phyloP scores from a whole-genome alignment of 208 protist genomes.

The Trypanosoma caninum region DNA sequence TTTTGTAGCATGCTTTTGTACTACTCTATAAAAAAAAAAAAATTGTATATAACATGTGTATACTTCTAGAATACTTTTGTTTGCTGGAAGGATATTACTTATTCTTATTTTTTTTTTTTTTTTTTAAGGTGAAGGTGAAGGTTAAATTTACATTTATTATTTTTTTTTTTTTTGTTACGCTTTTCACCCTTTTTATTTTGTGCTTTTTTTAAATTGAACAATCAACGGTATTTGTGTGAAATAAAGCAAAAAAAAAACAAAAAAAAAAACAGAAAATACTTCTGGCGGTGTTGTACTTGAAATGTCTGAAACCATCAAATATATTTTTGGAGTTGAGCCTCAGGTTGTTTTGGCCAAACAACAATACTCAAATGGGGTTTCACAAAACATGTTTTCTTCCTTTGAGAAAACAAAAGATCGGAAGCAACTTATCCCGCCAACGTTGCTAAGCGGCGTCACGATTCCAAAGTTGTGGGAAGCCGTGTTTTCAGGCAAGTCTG shows the following conservation, averaged over 20 bases:
- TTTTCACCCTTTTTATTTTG: neutral
- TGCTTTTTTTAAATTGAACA: neutral
- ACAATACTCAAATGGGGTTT: constrained; percentile 49
- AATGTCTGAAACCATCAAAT: constrained; percentile 43
- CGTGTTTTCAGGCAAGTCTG: constrained; percentile 59
- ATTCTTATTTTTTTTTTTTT: constrained; percentile 12
- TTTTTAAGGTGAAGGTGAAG: too few relatives aligned
- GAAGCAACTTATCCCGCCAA: constrained; percentile 65
- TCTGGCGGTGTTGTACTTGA: too few relatives aligned
- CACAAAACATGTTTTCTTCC: constrained; percentile 70
- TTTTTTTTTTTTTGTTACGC: constrained; percentile 12
- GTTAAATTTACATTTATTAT: constrained; percentile 1
- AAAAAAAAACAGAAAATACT: neutral
- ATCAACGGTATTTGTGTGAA: neutral
- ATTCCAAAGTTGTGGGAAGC: constrained; percentile 69
- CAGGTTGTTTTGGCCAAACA: constrained; percentile 59
- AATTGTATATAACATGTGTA: too few relatives aligned
- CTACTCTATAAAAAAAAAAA: neutral
- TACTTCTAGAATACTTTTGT: too few relatives aligned
- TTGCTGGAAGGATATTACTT: neutral
- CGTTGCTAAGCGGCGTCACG: constrained; percentile 58
- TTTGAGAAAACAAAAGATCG: constrained; percentile 47
- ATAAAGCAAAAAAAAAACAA: neutral
- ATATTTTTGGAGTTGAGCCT: constrained; percentile 38
- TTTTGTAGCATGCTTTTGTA: too few relatives aligned